Evolutionary conservation across 2,329 filamentous ascomycete genomes (phyloP), one percentile per base, ranked within the genome.

Genomic region (Orbilia brochopaga): DNA sequence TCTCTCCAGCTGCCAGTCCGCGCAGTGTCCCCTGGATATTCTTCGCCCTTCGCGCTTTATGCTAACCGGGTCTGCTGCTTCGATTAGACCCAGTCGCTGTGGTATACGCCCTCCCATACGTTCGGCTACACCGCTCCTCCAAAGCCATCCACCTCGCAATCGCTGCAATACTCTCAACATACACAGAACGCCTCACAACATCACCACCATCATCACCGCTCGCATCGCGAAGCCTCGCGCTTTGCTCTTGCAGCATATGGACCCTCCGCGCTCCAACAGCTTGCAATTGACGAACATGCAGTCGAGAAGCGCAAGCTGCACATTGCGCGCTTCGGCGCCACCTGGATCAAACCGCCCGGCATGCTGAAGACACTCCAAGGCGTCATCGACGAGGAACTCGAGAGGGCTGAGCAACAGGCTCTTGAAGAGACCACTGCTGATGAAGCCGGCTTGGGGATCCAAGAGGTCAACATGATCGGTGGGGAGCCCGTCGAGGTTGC

Each of bases 261-360:
- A 6, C 69, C 69, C 15, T 73, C 69, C 1, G 56, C 62, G 1
- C 61, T 73, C 1, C 69, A 73, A 19, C 79, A 81, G 61, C 82
- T 79, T 64, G 74, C 83, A 74, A 75, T 83, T 64, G 93, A 97
- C 78, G 94, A 97, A 81, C 85, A 87, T 72, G 85, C 87, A 66
- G 84, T 95, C 74, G 85, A 88, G 61, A 85, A 88, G 7, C 90
- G 93, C 52, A 91, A 92, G 77, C 81, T 86, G 53, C 91, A 93
- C 75, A 89, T 97, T 30, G 86, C 89, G 53, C 90, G 92, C 77
- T 97, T 95, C 78, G 94, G 94, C 70, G 90, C 88, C 75, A 86
- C 85, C 50, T 99, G 94, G 94, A 88, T 99, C 63, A 90, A 89
- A 67, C 94, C 94, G 0, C 92, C 91, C 0, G 94, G 93, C 6